Base-by-base conservation (phyloP, 192 early-diverging fungal species). In the Rhizophlyctis rosea region DNA sequence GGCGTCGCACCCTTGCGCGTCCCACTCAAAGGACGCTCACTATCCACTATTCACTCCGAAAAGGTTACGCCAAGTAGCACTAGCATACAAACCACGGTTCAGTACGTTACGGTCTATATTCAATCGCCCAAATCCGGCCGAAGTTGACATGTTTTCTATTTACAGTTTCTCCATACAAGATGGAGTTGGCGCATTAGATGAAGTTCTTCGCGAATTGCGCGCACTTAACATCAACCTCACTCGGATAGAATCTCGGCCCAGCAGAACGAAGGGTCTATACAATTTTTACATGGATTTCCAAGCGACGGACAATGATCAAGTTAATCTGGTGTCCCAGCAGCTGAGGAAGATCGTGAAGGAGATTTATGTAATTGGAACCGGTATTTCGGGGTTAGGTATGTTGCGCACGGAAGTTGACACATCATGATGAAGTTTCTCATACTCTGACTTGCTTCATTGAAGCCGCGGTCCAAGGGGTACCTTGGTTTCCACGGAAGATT, bases 401-500 rank as follows among this genome's bases (percentile, higher is more conserved):
- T 49, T 50, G 21, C 68, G 23, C 1, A 13, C 39, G 39, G 39
- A 47, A 47, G 39, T 9, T n/a, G 9, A n/a, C 39, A 47, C 9
- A n/a, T 47, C 9, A 47, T 47, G 39, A 9, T 9, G 32, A 44
- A 66, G 18, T 13, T 16, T 31, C 65, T 33, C 67, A 69, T 21
- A 16, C n/a, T 21, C 30, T 3, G 28, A 21, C 34, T 23, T 67
- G 25, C 13, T 13, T 14, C n/a, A n/a, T 53, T 11, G 18, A 21
- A 53, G 61, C 59, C 50, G 21, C 64, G 59, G 53, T 16, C 21
- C 69, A 73, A 51, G 78, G 66, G 11, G 83, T 86, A 34, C 92
- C 91, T 27, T 98, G 95, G 95, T 98, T 95, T 72, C 95, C 95
- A 32, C 88, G 92, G 61, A 94, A 93, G 75, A 84, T 92, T 64